phyloP scores from a whole-genome alignment of 805 yeast species.

The Trichomonascus vanleenenianus region DNA sequence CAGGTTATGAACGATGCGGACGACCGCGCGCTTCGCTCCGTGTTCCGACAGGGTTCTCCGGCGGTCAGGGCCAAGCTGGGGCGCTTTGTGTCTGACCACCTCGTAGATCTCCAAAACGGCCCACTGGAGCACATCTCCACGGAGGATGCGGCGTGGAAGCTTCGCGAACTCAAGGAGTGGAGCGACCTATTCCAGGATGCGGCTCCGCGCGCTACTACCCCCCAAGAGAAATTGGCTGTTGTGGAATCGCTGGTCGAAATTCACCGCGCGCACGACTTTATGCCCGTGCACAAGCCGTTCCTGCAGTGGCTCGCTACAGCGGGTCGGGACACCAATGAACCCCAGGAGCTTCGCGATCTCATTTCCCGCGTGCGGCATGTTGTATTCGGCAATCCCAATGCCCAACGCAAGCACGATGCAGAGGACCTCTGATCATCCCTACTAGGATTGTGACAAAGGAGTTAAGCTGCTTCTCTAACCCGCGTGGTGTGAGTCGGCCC shows the following conservation, averaged over 20 bases:
- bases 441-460: not conserved
- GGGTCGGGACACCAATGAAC: not conserved
- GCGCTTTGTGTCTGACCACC: no score
- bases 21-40: not conserved
- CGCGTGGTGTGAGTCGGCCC: no score
- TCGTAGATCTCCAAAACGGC: no score
- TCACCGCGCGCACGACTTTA: not conserved
- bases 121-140: not conserved
- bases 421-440: constrained; percentile 25
- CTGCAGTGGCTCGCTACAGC: constrained; percentile 2
- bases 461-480: no score
- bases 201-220: not conserved
- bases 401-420: constrained; percentile 49
- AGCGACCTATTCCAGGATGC: constrained; percentile 8
- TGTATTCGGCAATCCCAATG: constrained; percentile 74
- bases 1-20: constrained; percentile 6
- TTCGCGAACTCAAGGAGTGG: not conserved
- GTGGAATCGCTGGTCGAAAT: constrained; percentile 2
- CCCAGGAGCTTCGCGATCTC: constrained; percentile 1
- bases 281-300: constrained; percentile 3
- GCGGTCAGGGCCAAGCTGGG: constrained; percentile 2
- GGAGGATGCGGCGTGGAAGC: not conserved
- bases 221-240: not conserved
- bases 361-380: constrained; percentile 45
- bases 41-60: not conserved